Evolutionary conservation across 2,329 filamentous ascomycete genomes (phyloP).

Genomic region (Beauveria bassiana): DNA sequence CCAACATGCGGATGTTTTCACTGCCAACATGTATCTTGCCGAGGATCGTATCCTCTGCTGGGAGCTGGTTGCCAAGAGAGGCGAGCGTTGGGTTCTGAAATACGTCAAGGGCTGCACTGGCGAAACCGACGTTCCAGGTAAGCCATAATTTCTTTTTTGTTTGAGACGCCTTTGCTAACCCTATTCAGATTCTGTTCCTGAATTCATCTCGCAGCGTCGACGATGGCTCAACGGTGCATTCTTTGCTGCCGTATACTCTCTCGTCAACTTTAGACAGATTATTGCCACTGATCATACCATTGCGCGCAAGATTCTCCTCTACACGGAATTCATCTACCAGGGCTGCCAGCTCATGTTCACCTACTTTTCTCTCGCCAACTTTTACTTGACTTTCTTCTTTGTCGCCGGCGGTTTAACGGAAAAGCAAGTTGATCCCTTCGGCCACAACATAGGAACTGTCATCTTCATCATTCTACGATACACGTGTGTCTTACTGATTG

Average conservation of each 20-base stretch:
- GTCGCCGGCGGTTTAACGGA: constrained; percentile 86
- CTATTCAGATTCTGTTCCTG: constrained; percentile 70
- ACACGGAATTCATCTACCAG: constrained; percentile 94
- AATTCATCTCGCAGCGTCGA: constrained; percentile 93
- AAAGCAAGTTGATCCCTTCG: constrained; percentile 76
- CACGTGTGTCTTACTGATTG: constrained; percentile 77
- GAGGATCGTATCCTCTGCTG: constrained; percentile 87
- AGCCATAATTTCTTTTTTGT: constrained; percentile 24
- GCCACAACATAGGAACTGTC: constrained; percentile 72
- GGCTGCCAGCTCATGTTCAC: constrained; percentile 89
- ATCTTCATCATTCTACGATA: constrained; percentile 87
- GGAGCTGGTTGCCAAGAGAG: constrained; percentile 92
- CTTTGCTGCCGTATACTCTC: constrained; percentile 95
- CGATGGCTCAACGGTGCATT: constrained; percentile 98
- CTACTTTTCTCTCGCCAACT: constrained; percentile 96
- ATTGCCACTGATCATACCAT: constrained; percentile 90
- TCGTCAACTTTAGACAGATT: constrained; percentile 90
- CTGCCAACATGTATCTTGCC: constrained; percentile 90
- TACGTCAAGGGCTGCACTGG: constrained; percentile 96
- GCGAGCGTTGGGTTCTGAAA: constrained; percentile 93
- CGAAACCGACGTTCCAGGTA: constrained; percentile 95
- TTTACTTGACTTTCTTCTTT: constrained; percentile 98
- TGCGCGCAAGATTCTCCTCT: constrained; percentile 79
- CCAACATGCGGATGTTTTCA: constrained; percentile 93
- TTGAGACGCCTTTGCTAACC: neutral